Conservation (phyloP, 2,329 filamentous ascomycete species). For the Botrytis byssoidea region DNA sequence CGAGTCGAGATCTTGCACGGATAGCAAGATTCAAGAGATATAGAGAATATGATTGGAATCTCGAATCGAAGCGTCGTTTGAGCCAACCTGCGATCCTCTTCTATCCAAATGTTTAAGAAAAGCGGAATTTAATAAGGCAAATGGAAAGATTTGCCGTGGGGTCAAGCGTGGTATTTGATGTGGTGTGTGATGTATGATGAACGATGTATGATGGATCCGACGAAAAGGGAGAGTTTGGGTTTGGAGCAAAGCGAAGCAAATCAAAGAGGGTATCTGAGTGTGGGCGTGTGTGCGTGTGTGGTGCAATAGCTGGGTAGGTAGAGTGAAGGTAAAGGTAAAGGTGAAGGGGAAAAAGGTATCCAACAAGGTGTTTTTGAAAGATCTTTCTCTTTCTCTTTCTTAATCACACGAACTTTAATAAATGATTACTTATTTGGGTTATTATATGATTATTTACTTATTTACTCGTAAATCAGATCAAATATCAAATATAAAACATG, state of each 20-base stretch:
- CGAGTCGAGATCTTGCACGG: not conserved
- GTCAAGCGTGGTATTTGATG: not conserved
- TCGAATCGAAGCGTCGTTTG: not conserved
- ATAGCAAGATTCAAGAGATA: not conserved
- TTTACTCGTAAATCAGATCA: not conserved
- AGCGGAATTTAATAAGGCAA: not conserved
- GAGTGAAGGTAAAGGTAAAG: not conserved
- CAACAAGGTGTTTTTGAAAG: constrained; percentile 17
- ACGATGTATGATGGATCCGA: not conserved
- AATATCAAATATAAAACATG: not conserved
- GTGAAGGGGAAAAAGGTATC: not conserved
- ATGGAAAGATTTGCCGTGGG: constrained; percentile 6
- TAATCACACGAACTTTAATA: too few relatives aligned
- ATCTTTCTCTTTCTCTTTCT: not conserved
- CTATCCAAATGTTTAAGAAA: not conserved
- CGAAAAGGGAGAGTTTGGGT: not conserved
- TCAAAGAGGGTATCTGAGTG: not conserved
- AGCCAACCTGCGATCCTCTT: not conserved
- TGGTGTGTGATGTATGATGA: too few relatives aligned
- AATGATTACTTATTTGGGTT: too few relatives aligned
- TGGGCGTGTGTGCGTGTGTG: not conserved
- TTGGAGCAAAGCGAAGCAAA: not conserved
- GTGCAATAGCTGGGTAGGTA: not conserved
- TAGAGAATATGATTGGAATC: not conserved
- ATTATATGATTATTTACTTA: not conserved